A percentile compares a stretch with the other conserved stretches of the same genome.
phyloP scores from a whole-genome alignment of 2,329 filamentous ascomycete species.

The Coniochaeta sp. region DNA sequence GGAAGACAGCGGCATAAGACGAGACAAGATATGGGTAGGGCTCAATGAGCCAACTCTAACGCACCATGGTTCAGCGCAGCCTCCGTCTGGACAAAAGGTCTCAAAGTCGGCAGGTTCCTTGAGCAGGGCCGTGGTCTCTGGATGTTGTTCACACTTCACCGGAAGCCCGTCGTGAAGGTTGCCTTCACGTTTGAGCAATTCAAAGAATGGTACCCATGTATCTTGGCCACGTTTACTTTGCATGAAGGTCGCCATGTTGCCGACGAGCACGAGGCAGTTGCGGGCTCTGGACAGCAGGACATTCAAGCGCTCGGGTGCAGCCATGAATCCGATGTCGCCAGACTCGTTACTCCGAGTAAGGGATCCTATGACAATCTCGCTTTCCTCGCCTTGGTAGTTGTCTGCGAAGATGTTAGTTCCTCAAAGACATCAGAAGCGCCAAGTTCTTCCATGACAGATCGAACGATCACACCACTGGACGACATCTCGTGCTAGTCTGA shows the following conservation, averaged over 20 bases:
- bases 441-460: background rate
- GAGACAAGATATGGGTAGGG: too few relatives aligned
- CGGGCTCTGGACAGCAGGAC: slow-evolving; percentile 63
- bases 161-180: slow-evolving; percentile 55
- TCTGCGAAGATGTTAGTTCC: slow-evolving; percentile 34
- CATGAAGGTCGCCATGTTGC: slow-evolving; percentile 61
- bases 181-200: slow-evolving; percentile 39
- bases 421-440: background rate
- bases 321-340: slow-evolving; percentile 65
- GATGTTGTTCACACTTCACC: slow-evolving; percentile 53
- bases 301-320: slow-evolving; percentile 57
- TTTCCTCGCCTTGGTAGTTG: slow-evolving; percentile 74
- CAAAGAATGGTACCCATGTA: slow-evolving; percentile 52
- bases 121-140: slow-evolving; percentile 37
- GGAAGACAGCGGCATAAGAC: background rate
- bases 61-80: slow-evolving; percentile 57
- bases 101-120: slow-evolving; percentile 50
- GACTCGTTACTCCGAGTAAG: slow-evolving; percentile 57
- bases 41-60: slow-evolving; percentile 12
- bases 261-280: slow-evolving; percentile 59
- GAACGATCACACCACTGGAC: background rate
- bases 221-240: slow-evolving; percentile 46
- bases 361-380: slow-evolving; percentile 61
- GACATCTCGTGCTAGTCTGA: background rate
- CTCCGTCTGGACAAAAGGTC: slow-evolving; percentile 57